Percentiles rank a stretch among this genome's conserved stretches.
Conservation (phyloP, 352 stramenopile genomes). For the Globisporangium cystogenes region DNA sequence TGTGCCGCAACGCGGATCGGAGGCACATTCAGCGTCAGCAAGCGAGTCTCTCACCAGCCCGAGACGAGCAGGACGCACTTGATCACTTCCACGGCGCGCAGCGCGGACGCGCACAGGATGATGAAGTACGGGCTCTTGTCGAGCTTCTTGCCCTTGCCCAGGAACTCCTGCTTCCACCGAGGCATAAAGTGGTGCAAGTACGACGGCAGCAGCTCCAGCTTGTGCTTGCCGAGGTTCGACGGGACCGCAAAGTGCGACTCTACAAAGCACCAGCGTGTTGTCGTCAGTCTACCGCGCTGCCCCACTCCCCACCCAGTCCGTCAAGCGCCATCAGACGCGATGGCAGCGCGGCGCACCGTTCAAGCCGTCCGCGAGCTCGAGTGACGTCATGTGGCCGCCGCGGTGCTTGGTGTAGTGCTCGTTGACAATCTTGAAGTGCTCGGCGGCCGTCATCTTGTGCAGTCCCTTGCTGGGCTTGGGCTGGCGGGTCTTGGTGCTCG, state of each 20-base stretch:
- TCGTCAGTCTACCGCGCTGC: background rate
- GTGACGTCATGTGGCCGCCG: constrained; percentile 69
- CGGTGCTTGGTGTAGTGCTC: constrained; percentile 72
- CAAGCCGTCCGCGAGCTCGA: constrained; percentile 77
- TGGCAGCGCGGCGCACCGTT: constrained; percentile 30
- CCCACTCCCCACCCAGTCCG: no score
- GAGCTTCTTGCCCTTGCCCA: constrained; percentile 63
- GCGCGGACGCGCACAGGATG: constrained; percentile 89
- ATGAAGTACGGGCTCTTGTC: constrained; percentile 91
- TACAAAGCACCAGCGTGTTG: constrained; percentile 6
- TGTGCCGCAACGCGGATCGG: no score
- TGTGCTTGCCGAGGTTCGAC: constrained; percentile 71
- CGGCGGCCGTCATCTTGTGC: constrained; percentile 67
- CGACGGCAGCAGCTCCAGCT: constrained; percentile 54
- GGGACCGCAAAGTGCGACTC: constrained; percentile 66
- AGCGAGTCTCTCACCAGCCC: background rate
- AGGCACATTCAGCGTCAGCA: background rate
- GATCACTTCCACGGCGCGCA: constrained; percentile 90
- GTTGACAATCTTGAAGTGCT: constrained; percentile 84
- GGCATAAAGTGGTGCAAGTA: constrained; percentile 75
- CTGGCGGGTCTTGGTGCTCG: constrained; percentile 7
- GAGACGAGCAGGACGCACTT: constrained; percentile 50
- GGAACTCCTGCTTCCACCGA: constrained; percentile 72
- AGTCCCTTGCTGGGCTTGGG: constrained; percentile 53
- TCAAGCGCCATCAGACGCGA: background rate